phyloP scores from a whole-genome alignment of 2,329 filamentous ascomycete species.

The Tolypocladium ovalisporum region DNA sequence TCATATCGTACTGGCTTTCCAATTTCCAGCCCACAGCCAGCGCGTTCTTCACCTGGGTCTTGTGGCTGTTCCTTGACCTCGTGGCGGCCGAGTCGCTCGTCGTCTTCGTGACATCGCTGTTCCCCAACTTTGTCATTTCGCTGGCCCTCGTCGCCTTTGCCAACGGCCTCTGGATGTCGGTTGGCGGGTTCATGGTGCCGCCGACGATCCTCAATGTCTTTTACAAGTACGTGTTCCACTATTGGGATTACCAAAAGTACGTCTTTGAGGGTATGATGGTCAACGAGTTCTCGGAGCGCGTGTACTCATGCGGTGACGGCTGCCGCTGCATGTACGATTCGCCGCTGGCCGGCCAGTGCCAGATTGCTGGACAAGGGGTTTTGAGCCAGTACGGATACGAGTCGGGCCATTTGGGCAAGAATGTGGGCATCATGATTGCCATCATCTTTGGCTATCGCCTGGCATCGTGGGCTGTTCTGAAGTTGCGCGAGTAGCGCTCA shows the following conservation, averaged over 20 bases:
- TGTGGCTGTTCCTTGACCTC: conserved; percentile 80
- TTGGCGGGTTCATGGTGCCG: conserved; percentile 71
- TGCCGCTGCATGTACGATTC: conserved; percentile 65
- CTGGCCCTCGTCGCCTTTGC: conserved; percentile 74
- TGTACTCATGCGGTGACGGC: conserved; percentile 34
- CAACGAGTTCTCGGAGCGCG: conserved; percentile 63
- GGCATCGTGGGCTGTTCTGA: conserved; percentile 54
- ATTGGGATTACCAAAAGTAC: conserved; percentile 78
- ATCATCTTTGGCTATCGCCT: conserved; percentile 52
- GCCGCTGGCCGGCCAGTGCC: conserved; percentile 42
- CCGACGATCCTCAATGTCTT: conserved; percentile 66
- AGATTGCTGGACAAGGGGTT: conserved; percentile 61
- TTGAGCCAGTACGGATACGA: conserved; percentile 60
- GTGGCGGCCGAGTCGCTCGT: conserved; percentile 75
- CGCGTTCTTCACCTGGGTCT: conserved; percentile 66
- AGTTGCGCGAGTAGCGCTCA: conserved; percentile 10
- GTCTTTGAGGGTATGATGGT: conserved; percentile 93
- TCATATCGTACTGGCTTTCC: conserved; percentile 69
- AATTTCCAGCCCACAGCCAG: conserved; percentile 56
- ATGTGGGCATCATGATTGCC: conserved; percentile 66
- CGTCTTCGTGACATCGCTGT: conserved; percentile 60
- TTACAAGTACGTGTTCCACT: conserved; percentile 80
- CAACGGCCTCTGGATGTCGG: conserved; percentile 84
- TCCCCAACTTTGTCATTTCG: conserved; percentile 70
- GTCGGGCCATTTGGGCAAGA: conserved; percentile 58